These are phyloP conservation scores for Dichotomopilus funicola DNA, from an alignment of 2,329 filamentous ascomycete genomes.

Conservation along the genomic window DNA sequence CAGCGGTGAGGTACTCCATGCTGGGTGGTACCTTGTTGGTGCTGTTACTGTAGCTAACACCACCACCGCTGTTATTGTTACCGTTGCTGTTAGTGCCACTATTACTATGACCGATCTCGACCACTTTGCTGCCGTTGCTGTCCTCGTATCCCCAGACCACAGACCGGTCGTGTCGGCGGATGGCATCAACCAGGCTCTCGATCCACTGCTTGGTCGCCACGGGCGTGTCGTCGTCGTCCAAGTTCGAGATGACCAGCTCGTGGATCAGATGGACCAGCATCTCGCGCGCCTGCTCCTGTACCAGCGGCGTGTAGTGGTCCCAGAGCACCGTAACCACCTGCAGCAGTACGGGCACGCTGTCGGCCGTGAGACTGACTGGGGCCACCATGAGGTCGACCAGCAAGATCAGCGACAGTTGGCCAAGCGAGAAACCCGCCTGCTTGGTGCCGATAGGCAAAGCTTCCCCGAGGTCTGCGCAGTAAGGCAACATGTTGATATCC, in stretches of 20 bases:
- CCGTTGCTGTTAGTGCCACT: too few species aligned
- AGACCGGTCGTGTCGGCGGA: constrained; percentile 74
- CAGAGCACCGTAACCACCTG: constrained; percentile 91
- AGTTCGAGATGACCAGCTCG: constrained; percentile 75
- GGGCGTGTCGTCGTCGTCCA: constrained; percentile 64
- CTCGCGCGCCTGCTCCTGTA: constrained; percentile 93
- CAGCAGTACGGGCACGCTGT: constrained; percentile 77
- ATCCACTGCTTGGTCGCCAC: constrained; percentile 62
- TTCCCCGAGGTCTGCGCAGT: constrained; percentile 77
- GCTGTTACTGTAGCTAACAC: too few species aligned
- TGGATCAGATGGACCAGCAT: constrained; percentile 98
- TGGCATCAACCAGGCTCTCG: constrained; percentile 79
- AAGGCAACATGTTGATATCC: constrained; percentile 71
- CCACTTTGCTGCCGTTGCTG: constrained; percentile 58
- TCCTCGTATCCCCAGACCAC: constrained; percentile 96
- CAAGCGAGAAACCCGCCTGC: constrained; percentile 83
- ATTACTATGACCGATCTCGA: too few species aligned
- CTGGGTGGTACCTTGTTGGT: constrained; percentile 70
- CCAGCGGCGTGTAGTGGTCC: constrained; percentile 93
- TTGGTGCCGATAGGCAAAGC: constrained; percentile 84
- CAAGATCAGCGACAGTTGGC: constrained; percentile 86
- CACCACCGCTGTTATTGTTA: too few species aligned
- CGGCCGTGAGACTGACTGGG: constrained; percentile 69
- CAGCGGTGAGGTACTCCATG: constrained; percentile 77
- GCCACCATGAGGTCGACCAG: constrained; percentile 95